A percentile compares a stretch with the other conserved stretches of the same genome.
These are phyloP conservation scores for Sporothrix pallida DNA, from an alignment of 2,329 filamentous ascomycete species.

Conservation along the genomic window DNA sequence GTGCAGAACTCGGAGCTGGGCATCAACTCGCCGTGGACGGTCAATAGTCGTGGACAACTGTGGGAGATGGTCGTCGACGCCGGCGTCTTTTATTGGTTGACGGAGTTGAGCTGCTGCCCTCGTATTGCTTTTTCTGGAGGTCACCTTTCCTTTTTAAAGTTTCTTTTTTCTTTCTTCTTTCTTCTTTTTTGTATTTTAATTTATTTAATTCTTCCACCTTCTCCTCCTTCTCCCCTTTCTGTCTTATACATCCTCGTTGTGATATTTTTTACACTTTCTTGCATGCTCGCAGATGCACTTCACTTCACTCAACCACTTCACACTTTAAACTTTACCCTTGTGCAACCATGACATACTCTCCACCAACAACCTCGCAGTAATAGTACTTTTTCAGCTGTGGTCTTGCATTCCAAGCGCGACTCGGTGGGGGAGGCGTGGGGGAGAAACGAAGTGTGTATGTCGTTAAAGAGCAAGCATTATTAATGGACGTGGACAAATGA, in stretches of 20 bases:
- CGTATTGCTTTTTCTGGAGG: too few relatives aligned
- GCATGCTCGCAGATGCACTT: neutral
- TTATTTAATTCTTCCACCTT: too few relatives aligned
- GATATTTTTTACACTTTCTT: neutral
- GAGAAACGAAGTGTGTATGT: neutral
- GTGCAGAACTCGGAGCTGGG: conserved; percentile 16
- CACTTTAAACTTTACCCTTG: neutral
- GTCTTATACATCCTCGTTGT: too few relatives aligned
- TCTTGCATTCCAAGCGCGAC: neutral
- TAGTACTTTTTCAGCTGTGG: neutral
- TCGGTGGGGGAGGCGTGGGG: neutral
- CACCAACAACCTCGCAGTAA: neutral
- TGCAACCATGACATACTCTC: neutral
- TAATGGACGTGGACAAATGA: neutral
- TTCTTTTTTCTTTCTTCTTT: too few relatives aligned
- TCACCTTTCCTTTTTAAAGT: too few relatives aligned
- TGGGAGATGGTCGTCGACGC: neutral
- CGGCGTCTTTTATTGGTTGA: too few relatives aligned
- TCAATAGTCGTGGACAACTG: too few relatives aligned
- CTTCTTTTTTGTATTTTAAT: neutral
- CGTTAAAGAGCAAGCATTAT: neutral
- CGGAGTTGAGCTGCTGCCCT: too few relatives aligned
- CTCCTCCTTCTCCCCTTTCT: too few relatives aligned
- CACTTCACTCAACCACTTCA: neutral
- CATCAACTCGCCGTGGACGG: too few relatives aligned